Percentiles rank a stretch among this genome's conserved stretches.
Conservation (phyloP, 345 rosid species). For the Odontarrhena argentea region DNA sequence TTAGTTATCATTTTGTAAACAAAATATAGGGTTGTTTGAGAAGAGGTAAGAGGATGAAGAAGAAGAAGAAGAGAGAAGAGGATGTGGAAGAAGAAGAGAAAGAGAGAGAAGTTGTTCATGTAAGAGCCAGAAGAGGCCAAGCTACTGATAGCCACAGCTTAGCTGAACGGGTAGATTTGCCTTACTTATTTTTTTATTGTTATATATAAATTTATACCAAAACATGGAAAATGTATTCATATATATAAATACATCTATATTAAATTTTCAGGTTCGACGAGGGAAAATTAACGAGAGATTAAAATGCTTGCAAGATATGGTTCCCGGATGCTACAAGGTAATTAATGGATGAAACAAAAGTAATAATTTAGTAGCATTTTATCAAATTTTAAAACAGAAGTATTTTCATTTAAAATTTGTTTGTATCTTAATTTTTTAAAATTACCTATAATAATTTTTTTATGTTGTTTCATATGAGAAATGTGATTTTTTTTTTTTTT, state of each 20-base stretch:
- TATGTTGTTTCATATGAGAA: too few relatives aligned
- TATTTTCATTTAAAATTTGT: too few relatives aligned
- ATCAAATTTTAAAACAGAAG: too few relatives aligned
- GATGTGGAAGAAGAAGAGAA: slow-evolving; percentile 48
- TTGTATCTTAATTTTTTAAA: too few relatives aligned
- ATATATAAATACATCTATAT: not conserved
- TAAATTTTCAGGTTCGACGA: slow-evolving; percentile 59
- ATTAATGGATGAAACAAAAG: not conserved
- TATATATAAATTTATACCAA: not conserved
- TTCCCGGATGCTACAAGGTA: slow-evolving; percentile 87
- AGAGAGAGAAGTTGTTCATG: slow-evolving; percentile 77
- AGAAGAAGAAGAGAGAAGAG: slow-evolving; percentile 37
- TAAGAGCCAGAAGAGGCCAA: slow-evolving; percentile 94
- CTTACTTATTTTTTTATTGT: not conserved
- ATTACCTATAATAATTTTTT: too few relatives aligned
- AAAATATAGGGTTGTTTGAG: slow-evolving; percentile 31
- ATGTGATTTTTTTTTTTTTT: too few relatives aligned
- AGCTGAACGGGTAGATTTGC: slow-evolving; percentile 72
- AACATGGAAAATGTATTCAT: not conserved
- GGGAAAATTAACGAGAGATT: slow-evolving; percentile 77
- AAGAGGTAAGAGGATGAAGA: slow-evolving; percentile 57
- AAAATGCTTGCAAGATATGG: slow-evolving; percentile 66
- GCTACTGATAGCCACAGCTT: slow-evolving; percentile 95
- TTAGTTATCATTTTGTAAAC: not conserved
- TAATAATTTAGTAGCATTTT: too few relatives aligned